Evolutionary conservation across 305 asterid genomes (phyloP).

Genomic region (Fraxinus albicans): DNA sequence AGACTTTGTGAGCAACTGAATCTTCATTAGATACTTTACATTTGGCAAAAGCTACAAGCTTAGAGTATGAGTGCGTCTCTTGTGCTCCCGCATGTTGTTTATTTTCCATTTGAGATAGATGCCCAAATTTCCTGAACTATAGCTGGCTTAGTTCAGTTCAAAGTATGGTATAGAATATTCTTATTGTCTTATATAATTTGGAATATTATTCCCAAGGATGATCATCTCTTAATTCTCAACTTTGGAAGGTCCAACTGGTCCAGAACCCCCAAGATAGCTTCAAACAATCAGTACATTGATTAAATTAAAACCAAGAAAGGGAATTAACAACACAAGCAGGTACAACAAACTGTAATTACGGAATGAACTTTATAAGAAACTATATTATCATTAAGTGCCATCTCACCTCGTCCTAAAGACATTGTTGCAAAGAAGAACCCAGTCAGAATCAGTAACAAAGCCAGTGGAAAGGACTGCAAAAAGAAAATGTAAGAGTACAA

Average conservation of each 20-base stretch:
- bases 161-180: neutral
- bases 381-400: constrained; percentile 7
- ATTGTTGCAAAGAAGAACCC: constrained; percentile 72
- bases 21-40: neutral
- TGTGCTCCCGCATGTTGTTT: neutral
- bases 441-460: constrained; percentile 51
- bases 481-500: neutral
- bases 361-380: constrained; percentile 14
- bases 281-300: neutral
- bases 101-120: neutral
- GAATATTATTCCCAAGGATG: neutral
- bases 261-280: neutral
- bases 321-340: constrained; percentile 8
- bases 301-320: neutral
- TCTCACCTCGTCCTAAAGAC: constrained; percentile 83
- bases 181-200: neutral
- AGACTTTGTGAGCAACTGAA: neutral
- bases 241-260: neutral
- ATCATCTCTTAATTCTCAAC: neutral
- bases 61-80: neutral
- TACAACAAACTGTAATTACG: neutral
- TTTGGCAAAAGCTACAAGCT: neutral
- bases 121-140: neutral
- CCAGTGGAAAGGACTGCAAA: constrained; percentile 81
- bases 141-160: neutral